Evolutionary conservation across 257 asterid species (phyloP).

Genomic region (Pogostemon cablin): DNA sequence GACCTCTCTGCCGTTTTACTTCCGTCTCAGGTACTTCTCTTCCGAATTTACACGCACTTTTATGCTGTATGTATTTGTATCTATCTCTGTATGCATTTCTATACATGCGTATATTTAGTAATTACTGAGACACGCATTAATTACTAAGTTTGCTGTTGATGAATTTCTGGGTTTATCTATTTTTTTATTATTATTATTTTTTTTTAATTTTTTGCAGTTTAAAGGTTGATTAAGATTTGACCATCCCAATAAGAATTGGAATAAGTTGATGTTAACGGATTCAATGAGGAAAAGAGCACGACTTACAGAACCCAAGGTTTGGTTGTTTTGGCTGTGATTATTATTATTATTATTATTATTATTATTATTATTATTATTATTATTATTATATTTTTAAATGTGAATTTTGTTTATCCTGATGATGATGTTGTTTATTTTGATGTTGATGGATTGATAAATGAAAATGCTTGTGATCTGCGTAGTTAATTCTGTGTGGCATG

Average conservation of each 20-base stretch:
- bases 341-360: background rate
- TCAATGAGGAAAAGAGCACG: constrained; percentile 47
- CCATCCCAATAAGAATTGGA: background rate
- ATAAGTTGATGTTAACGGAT: constrained; percentile 9
- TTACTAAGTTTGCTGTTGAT: background rate
- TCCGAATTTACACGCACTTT: constrained; percentile 24
- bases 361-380: background rate
- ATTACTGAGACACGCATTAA: background rate
- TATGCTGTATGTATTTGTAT: background rate
- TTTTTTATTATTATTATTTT: too few relatives aligned
- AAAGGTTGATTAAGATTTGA: constrained; percentile 24
- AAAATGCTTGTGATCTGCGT: constrained; percentile 9
- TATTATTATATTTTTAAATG: background rate
- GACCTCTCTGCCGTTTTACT: constrained; percentile 24
- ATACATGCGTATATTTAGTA: background rate
- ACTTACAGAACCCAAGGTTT: constrained; percentile 38
- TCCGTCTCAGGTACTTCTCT: constrained; percentile 39
- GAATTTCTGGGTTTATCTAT: background rate
- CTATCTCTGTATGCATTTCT: background rate
- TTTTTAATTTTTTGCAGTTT: constrained; percentile 13
- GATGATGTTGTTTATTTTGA: constrained; percentile 6
- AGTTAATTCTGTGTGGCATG: constrained; percentile 24
- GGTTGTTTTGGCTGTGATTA: constrained; percentile 10
- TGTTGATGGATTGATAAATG: constrained; percentile 23
- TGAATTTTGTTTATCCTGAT: background rate